Percentiles rank a stretch among this genome's conserved stretches.
Evolutionary conservation across 2,329 filamentous ascomycete species (phyloP).

Genomic region (Fusarium pseudonygamai): DNA sequence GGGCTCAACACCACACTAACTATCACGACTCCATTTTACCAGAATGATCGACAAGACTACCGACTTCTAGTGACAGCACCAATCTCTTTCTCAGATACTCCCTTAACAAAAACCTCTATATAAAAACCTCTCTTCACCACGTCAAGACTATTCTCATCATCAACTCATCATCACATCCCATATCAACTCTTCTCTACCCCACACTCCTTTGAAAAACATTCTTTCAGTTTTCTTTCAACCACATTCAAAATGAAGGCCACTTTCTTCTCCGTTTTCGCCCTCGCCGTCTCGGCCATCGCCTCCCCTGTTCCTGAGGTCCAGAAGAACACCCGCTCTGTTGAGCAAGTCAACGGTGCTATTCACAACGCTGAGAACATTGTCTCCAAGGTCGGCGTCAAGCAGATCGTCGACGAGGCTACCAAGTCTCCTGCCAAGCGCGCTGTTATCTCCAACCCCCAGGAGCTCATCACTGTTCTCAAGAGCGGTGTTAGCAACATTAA

Average conservation of each 20-base stretch:
- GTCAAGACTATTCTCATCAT: not conserved
- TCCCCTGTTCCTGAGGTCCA: conserved; percentile 22
- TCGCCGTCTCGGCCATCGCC: conserved; percentile 36
- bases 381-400: not conserved
- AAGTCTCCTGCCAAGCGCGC: conserved; percentile 3
- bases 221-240: not conserved
- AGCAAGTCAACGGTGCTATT: conserved; percentile 3
- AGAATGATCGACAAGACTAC: conserved; percentile 24
- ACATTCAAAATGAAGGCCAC: conserved; percentile 40
- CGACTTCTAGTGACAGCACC: not conserved
- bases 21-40: not conserved
- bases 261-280: conserved; percentile 38
- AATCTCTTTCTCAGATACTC: not conserved
- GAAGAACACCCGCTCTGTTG: not conserved
- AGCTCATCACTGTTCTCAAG: conserved; percentile 16
- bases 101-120: not conserved
- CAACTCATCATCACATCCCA: too few relatives aligned
- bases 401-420: conserved; percentile 1
- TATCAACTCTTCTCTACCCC: not conserved
- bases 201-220: not conserved
- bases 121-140: not conserved
- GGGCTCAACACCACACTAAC: conserved; percentile 3
- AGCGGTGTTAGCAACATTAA: not conserved
- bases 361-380: not conserved
- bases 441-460: not conserved